A percentile compares a stretch with the other conserved stretches of the same genome.
phyloP scores from a whole-genome alignment of 2,329 filamentous ascomycete species.

The Colletotrichum australisinense region DNA sequence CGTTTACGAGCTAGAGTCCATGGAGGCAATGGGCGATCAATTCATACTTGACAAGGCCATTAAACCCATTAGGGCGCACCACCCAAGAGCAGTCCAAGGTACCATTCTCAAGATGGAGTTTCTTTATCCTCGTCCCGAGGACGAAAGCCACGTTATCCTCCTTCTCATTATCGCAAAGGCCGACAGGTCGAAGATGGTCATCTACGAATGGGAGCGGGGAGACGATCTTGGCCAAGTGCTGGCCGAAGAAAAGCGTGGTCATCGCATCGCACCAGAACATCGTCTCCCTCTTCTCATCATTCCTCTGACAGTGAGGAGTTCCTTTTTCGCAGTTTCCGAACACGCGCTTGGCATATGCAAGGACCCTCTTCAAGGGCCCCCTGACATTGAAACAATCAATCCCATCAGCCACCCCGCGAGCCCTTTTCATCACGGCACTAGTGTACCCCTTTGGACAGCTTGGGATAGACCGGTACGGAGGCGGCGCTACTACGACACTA shows the following conservation, averaged over 20 bases:
- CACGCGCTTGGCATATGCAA: constrained; percentile 67
- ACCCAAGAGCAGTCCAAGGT: constrained; percentile 67
- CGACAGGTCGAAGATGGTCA: constrained; percentile 62
- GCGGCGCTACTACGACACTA: constrained; percentile 67
- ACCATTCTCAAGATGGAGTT: constrained; percentile 91
- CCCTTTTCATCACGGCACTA: constrained; percentile 57
- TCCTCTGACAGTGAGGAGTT: constrained; percentile 76
- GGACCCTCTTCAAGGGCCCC: constrained; percentile 63
- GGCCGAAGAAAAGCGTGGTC: constrained; percentile 59
- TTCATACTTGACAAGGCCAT: constrained; percentile 59
- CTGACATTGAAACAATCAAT: constrained; percentile 58
- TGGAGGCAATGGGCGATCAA: constrained; percentile 61
- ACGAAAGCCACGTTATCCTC: constrained; percentile 80
- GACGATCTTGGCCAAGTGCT: constrained; percentile 59
- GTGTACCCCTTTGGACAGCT: constrained; percentile 77
- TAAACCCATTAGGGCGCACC: constrained; percentile 65
- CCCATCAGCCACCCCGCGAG: constrained; percentile 54
- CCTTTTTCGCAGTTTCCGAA: constrained; percentile 77
- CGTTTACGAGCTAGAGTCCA: constrained; percentile 75
- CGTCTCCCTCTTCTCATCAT: constrained; percentile 77
- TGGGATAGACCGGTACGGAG: constrained; percentile 85
- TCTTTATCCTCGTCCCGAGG: constrained; percentile 75
- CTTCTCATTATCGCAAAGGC: constrained; percentile 69
- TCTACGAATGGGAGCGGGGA: constrained; percentile 71
- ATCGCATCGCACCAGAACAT: constrained; percentile 61